phyloP scores from a whole-genome alignment of 257 asterid species.

The Penstemon barbatus region DNA sequence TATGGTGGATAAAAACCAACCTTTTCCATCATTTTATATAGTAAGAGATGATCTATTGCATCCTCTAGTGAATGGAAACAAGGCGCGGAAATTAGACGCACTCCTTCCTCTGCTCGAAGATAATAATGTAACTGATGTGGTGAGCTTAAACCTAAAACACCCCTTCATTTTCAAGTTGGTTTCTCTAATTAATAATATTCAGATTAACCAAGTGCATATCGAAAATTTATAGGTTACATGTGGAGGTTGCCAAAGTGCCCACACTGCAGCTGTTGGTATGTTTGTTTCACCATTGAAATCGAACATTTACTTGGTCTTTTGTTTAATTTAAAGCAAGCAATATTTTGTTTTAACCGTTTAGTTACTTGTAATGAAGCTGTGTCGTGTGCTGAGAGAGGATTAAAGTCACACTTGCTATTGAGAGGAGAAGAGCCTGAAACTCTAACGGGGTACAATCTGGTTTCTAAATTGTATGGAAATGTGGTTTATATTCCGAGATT shows the following conservation, averaged over 20 bases:
- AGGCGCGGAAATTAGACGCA: conserved; percentile 86
- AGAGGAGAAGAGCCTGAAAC: conserved; percentile 92
- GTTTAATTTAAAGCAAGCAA: background rate
- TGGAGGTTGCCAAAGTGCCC: conserved; percentile 99
- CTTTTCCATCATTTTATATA: conserved; percentile 60
- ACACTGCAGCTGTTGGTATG: conserved; percentile 95
- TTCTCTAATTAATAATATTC: too few species aligned
- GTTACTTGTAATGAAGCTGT: conserved; percentile 60
- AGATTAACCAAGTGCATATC: too few species aligned
- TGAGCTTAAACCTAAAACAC: conserved; percentile 35
- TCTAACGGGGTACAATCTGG: conserved; percentile 77
- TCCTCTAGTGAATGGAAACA: conserved; percentile 90
- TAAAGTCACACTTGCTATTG: conserved; percentile 81
- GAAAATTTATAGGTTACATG: conserved; percentile 70
- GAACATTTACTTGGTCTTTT: conserved; percentile 4
- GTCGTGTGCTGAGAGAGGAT: conserved; percentile 87
- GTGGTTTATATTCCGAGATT: conserved; percentile 75
- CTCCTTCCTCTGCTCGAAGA: conserved; percentile 84
- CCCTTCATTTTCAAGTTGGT: background rate
- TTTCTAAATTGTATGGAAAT: conserved; percentile 71
- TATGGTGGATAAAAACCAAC: conserved; percentile 24
- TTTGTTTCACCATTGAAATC: conserved; percentile 20
- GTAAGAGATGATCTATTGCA: conserved; percentile 91
- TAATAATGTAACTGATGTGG: conserved; percentile 70
- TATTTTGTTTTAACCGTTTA: conserved; percentile 24